phyloP scores from a whole-genome alignment of 331 rosid genomes.

The Dryas integrifolia region DNA sequence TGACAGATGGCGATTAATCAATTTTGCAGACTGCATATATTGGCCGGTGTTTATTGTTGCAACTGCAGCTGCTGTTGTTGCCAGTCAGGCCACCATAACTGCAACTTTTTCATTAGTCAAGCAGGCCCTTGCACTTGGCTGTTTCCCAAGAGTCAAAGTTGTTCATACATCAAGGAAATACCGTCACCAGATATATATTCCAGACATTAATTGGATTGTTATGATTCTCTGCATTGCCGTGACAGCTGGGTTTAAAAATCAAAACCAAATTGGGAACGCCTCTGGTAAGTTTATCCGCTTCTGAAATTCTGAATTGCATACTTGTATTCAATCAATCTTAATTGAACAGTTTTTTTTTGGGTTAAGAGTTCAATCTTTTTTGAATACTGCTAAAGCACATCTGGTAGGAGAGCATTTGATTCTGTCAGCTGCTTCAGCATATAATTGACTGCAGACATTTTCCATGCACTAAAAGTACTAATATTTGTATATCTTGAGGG shows the following conservation, averaged over 20 bases:
- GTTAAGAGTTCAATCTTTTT: neutral
- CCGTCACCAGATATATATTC: conserved; percentile 36
- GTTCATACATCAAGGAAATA: conserved; percentile 33
- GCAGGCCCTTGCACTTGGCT: conserved; percentile 35
- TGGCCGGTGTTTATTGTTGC: conserved; percentile 40
- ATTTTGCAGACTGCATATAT: conserved; percentile 20
- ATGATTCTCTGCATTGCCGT: conserved; percentile 41
- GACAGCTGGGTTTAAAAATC: conserved; percentile 33
- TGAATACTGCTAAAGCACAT: neutral
- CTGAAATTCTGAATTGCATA: neutral
- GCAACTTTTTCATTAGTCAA: conserved; percentile 39
- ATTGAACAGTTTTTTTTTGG: neutral
- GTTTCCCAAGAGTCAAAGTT: conserved; percentile 42
- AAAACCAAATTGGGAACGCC: conserved; percentile 37
- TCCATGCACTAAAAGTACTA: neutral
- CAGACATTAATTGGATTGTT: conserved; percentile 42
- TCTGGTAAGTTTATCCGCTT: conserved; percentile 19
- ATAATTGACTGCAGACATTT: neutral
- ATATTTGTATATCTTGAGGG: neutral
- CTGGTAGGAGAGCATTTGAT: neutral
- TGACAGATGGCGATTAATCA: neutral
- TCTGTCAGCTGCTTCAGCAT: neutral
- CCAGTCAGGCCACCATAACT: conserved; percentile 35
- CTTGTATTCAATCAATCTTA: no score
- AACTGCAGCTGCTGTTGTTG: conserved; percentile 34